Base-by-base conservation (phyloP, 108 stramenopile species). In the Cyclotella sp. region DNA sequence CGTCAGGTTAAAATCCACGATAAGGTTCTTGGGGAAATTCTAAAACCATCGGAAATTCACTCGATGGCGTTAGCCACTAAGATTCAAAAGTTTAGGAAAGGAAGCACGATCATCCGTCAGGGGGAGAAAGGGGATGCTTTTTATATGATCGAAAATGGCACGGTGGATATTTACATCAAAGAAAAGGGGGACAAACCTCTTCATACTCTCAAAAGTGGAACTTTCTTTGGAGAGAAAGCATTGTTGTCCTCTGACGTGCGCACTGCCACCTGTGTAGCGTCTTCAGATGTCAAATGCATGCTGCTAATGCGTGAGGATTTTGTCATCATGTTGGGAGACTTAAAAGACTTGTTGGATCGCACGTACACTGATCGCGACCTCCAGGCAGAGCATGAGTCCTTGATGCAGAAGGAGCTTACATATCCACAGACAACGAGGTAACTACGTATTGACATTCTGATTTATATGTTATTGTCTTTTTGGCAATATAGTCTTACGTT, bases 231-330 rank as follows among this genome's bases (percentile, higher is more conserved):
- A 46, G 85, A 86, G 57, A 86, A 81, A 54, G 85, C 85, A 19
- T 68, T 86, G 49, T 52, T 86, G 43, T 75, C 69, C 42, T 70
- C 73, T 16, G 82, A 83, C 47, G 78, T 76, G 26, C 77, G 85
- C 24, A 83, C 72, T 0, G 85, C 85, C 24, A 87, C 84, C 19
- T 90, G 89, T 59, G 59, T 81, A 18, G 89, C 89, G 1, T 40
- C 66, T 4, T 28, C 68, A 18, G 75, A 68, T 41, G 78, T 83
- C 34, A 85, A 85, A 67, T 81, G 83, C 15, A 74, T 87, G 71
- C 49, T 82, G 27, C 58, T 87, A 29, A 74, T 82, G 84, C 82
- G 91, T 54, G 91, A 90, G 55, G 91, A 92, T 64, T 92, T 92
- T 57, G 82, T 84, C 12, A 64, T 60, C 0, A 86, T 92, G 85